phyloP scores from a whole-genome alignment of 202 grass and related monocot species.

The Zizania palustris region DNA sequence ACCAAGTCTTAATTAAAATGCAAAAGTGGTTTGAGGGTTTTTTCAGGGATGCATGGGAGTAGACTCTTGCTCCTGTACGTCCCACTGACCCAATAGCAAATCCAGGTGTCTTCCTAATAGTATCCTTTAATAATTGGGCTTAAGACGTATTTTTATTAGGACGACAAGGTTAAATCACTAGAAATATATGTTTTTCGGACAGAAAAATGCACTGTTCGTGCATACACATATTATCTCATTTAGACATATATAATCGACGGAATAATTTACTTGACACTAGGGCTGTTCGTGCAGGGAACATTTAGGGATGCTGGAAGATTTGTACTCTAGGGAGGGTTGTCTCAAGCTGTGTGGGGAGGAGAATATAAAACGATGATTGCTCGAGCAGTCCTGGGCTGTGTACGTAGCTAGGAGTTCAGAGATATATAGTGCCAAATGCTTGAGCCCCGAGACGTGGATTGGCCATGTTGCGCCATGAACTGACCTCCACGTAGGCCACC shows the following conservation, averaged over 20 bases:
- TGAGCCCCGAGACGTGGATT: slow-evolving; percentile 23
- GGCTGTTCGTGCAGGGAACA: slow-evolving; percentile 38
- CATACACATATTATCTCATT: neutral
- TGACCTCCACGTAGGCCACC: too few species aligned
- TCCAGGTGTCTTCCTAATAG: neutral
- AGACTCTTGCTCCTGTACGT: neutral
- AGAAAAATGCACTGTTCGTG: neutral
- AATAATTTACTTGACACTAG: slow-evolving; percentile 37
- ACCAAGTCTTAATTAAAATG: too few species aligned
- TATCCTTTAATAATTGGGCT: neutral
- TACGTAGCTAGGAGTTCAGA: neutral
- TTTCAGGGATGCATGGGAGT: neutral
- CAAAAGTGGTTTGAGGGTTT: too few species aligned
- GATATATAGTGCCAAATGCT: slow-evolving; percentile 28
- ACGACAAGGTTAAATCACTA: too few species aligned
- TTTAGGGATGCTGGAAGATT: slow-evolving; percentile 52
- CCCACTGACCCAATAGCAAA: neutral
- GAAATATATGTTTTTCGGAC: too few species aligned
- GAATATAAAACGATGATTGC: neutral
- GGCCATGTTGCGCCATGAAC: slow-evolving; percentile 31
- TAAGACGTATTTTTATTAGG: too few species aligned
- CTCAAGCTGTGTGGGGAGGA: slow-evolving; percentile 30
- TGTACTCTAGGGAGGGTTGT: slow-evolving; percentile 37
- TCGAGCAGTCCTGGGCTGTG: too few species aligned
- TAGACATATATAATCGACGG: neutral